Percentiles rank a stretch among this genome's conserved stretches.
phyloP scores from a whole-genome alignment of 169 alveolate genomes.

The Plasmodium gonderi region DNA sequence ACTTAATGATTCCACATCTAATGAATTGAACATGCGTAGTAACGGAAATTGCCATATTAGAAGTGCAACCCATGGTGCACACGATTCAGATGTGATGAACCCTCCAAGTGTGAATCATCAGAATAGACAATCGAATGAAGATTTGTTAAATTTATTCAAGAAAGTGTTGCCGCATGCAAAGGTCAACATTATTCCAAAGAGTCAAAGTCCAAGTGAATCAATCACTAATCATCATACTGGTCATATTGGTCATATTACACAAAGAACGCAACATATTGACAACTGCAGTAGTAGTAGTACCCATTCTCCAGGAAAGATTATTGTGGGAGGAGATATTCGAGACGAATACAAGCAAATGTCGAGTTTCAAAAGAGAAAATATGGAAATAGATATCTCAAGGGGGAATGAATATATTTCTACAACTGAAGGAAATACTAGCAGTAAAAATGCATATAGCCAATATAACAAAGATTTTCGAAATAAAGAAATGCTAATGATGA shows the following conservation, averaged over 20 bases:
- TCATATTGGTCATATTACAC: too few species aligned
- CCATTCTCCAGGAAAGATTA: background rate
- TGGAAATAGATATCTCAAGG: background rate
- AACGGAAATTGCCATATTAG: background rate
- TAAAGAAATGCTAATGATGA: background rate
- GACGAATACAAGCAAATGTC: background rate
- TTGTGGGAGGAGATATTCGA: background rate
- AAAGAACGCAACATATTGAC: too few species aligned
- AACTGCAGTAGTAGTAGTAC: background rate
- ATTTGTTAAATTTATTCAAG: constrained; percentile 14
- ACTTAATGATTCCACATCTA: background rate
- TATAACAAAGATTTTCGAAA: background rate
- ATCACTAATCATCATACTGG: too few species aligned
- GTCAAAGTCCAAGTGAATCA: background rate
- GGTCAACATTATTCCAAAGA: constrained; percentile 13
- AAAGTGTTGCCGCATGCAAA: constrained; percentile 51
- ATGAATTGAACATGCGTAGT: background rate
- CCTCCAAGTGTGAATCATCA: too few species aligned
- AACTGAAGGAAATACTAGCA: background rate
- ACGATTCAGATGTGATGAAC: too few species aligned
- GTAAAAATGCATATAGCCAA: background rate
- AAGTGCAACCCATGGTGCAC: background rate
- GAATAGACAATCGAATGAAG: constrained; percentile 1
- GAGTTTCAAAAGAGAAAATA: background rate
- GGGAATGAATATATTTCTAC: background rate